Conservation (phyloP, 2,329 filamentous ascomycete genomes). For the Verticillium nonalfalfae region DNA sequence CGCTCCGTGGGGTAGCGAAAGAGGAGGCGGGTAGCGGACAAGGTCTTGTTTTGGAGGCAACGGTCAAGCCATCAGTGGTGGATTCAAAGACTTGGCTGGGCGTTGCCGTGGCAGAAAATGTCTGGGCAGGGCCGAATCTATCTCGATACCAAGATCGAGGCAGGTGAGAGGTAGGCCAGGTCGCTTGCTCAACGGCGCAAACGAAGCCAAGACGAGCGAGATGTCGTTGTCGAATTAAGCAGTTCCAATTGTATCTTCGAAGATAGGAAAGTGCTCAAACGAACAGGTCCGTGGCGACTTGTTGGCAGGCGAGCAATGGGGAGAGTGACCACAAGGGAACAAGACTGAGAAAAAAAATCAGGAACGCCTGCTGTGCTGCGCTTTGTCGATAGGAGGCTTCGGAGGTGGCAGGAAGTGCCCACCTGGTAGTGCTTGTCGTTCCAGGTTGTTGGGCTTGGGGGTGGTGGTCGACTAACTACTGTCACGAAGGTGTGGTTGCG, state of each 20-base stretch:
- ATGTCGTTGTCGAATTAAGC: neutral
- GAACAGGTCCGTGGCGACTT: neutral
- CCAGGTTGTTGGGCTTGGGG: neutral
- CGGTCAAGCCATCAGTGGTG: conserved; percentile 1
- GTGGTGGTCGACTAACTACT: neutral
- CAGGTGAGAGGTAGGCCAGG: neutral
- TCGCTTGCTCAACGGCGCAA: neutral
- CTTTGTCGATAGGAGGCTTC: neutral
- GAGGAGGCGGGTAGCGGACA: neutral
- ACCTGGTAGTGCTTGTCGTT: neutral
- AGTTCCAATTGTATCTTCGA: neutral
- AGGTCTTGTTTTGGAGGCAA: neutral
- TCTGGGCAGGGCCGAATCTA: neutral
- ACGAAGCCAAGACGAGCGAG: neutral
- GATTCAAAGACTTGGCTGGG: neutral
- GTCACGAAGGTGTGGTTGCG: neutral
- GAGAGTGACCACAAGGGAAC: neutral
- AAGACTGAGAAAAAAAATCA: neutral
- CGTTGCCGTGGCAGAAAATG: neutral
- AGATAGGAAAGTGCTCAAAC: neutral
- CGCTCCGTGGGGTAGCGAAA: neutral
- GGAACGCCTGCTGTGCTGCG: neutral
- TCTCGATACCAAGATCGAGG: neutral
- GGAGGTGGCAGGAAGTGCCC: neutral
- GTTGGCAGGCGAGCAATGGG: neutral